phyloP scores from a whole-genome alignment of 805 yeast species.

The Kluyveromyces lactis region DNA sequence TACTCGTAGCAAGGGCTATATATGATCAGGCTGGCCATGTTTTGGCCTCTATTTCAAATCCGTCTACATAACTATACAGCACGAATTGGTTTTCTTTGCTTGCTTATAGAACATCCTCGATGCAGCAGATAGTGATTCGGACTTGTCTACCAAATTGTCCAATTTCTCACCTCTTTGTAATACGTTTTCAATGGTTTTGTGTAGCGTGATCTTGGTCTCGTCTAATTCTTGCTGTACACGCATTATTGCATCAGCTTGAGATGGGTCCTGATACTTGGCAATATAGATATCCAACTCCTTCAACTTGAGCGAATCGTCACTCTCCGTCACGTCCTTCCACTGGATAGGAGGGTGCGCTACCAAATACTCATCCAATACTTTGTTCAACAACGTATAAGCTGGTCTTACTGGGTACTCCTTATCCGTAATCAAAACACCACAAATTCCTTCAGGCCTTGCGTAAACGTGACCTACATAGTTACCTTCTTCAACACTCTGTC shows the following conservation, averaged over 20 bases:
- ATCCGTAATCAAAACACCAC: constrained; percentile 88
- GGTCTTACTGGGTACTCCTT: constrained; percentile 96
- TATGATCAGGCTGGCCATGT: no score
- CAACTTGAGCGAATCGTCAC: constrained; percentile 29
- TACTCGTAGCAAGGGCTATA: no score
- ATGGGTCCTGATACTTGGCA: constrained; percentile 87
- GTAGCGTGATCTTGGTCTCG: constrained; percentile 93
- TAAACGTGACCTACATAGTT: constrained; percentile 87
- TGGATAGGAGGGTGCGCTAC: constrained; percentile 67
- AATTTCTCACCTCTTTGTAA: constrained; percentile 94
- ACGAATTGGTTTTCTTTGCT: constrained; percentile 89
- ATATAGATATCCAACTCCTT: constrained; percentile 57
- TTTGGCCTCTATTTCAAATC: no score
- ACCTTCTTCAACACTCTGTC: constrained; percentile 92
- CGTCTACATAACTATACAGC: constrained; percentile 73
- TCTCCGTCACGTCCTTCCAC: constrained; percentile 50
- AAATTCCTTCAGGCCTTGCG: constrained; percentile 80
- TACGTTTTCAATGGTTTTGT: constrained; percentile 90
- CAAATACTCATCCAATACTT: constrained; percentile 82
- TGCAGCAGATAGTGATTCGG: constrained; percentile 81
- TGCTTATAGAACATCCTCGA: constrained; percentile 94
- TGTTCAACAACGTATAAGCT: constrained; percentile 87
- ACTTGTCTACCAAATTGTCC: constrained; percentile 89
- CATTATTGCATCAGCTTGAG: constrained; percentile 94
- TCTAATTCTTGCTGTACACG: constrained; percentile 96